Evolutionary conservation across 768 basidiomycete species (phyloP).

Genomic region (Trametes villosa): DNA sequence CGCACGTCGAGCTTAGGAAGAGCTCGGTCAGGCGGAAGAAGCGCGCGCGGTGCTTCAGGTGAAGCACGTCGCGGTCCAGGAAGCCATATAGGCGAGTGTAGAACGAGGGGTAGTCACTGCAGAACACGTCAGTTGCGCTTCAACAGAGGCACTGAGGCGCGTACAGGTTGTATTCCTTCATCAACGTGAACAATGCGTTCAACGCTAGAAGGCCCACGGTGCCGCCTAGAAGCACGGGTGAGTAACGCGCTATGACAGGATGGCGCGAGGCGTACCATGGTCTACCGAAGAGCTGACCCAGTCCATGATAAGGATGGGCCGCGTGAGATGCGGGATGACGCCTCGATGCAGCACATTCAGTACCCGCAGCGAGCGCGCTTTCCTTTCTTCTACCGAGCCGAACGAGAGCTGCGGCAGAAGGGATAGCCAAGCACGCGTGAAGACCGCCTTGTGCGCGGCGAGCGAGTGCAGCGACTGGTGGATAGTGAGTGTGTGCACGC

Average conservation of each 20-base stretch:
- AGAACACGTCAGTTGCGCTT: constrained; percentile 11
- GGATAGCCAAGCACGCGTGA: constrained; percentile 80
- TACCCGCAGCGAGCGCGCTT: constrained; percentile 54
- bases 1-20: constrained; percentile 91
- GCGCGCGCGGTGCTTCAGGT: constrained; percentile 89
- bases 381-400: constrained; percentile 36
- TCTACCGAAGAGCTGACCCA: constrained; percentile 89
- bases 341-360: constrained; percentile 82
- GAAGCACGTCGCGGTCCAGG: constrained; percentile 85
- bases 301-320: constrained; percentile 84
- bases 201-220: constrained; percentile 85
- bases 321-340: constrained; percentile 81
- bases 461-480: constrained; percentile 81
- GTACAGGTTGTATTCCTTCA: constrained; percentile 92
- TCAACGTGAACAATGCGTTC: constrained; percentile 89
- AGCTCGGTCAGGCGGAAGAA: constrained; percentile 93
- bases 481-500: constrained; percentile 68
- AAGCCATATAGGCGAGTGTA: constrained; percentile 91
- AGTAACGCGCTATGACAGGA: background rate
- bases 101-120: constrained; percentile 94
- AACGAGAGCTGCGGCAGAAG: constrained; percentile 65
- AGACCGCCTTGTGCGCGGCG: constrained; percentile 77
- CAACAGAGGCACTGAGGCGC: no score
- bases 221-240: constrained; percentile 60
- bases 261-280: constrained; percentile 52